These are phyloP conservation scores for Ustilago trichophora DNA, from an alignment of 1,284 basidiomycete genomes.

Conservation along the genomic window DNA sequence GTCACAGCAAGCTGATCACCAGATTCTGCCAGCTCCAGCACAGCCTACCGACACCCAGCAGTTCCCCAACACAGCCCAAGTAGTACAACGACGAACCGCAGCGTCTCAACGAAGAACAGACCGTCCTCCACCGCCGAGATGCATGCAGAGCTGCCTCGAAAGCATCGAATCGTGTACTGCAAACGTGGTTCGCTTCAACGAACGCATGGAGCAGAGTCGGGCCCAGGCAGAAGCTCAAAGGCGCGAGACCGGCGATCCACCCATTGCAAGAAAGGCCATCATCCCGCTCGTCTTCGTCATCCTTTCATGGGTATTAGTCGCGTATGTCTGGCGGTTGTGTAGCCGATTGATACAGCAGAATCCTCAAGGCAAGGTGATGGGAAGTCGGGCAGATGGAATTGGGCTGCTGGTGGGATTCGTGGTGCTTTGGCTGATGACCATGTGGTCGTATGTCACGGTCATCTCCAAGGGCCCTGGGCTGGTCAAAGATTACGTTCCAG, in stretches of 20 bases:
- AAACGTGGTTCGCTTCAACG: slow-evolving; percentile 41
- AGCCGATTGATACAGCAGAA: slow-evolving; percentile 44
- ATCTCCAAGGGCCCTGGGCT: slow-evolving; percentile 54
- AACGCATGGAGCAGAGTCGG: slow-evolving; percentile 34
- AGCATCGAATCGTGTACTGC: slow-evolving; percentile 42
- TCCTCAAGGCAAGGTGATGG: slow-evolving; percentile 21
- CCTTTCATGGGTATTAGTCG: slow-evolving; percentile 56
- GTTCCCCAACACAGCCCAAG: not conserved
- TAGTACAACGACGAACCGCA: not conserved
- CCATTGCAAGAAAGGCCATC: slow-evolving; percentile 40
- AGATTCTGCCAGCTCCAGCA: not conserved
- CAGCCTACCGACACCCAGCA: too few species aligned
- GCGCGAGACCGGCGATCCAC: slow-evolving; percentile 37
- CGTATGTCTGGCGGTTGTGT: slow-evolving; percentile 53
- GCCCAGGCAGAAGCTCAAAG: slow-evolving; percentile 19
- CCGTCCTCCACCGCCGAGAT: slow-evolving; percentile 40
- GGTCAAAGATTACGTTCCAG: slow-evolving; percentile 52
- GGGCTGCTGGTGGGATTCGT: slow-evolving; percentile 54
- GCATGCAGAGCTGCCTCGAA: slow-evolving; percentile 39
- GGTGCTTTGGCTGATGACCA: slow-evolving; percentile 54
- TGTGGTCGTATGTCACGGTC: slow-evolving; percentile 58
- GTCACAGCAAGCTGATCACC: too few species aligned
- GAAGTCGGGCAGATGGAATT: slow-evolving; percentile 37
- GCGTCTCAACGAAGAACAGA: not conserved
- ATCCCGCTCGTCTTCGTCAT: slow-evolving; percentile 52